Conservation (phyloP, 305 asterid genomes). For the Plantago coronopus region DNA sequence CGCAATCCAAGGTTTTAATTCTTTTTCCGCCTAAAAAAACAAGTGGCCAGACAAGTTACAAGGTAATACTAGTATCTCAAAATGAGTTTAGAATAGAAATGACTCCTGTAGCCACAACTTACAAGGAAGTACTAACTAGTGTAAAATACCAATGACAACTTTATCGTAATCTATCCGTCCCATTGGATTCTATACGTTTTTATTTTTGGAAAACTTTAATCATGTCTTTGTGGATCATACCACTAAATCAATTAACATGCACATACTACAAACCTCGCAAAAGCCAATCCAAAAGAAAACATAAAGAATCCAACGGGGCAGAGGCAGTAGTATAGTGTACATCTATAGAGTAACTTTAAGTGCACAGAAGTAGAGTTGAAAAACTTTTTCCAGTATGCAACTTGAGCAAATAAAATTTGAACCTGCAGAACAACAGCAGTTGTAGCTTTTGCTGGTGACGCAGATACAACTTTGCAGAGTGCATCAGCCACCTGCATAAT, state of each 20-base stretch:
- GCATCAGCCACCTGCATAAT: constrained; percentile 85
- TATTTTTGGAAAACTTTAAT: too few relatives aligned
- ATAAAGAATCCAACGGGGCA: too few relatives aligned
- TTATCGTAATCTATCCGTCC: too few relatives aligned
- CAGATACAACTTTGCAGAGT: constrained; percentile 91
- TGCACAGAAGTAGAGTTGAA: neutral
- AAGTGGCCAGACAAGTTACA: constrained; percentile 40
- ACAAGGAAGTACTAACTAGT: too few relatives aligned
- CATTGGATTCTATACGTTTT: too few relatives aligned
- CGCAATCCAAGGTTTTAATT: constrained; percentile 91
- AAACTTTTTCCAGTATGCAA: constrained; percentile 6
- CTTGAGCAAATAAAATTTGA: constrained; percentile 44
- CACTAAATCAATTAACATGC: too few relatives aligned
- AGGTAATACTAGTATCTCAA: constrained; percentile 27
- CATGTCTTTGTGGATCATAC: too few relatives aligned
- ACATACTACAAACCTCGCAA: too few relatives aligned
- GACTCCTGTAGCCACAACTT: neutral
- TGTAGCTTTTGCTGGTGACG: constrained; percentile 93
- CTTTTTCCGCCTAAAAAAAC: constrained; percentile 90
- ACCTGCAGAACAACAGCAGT: constrained; percentile 98
- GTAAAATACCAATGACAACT: too few relatives aligned
- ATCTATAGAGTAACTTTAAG: too few relatives aligned
- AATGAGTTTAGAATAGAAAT: neutral
- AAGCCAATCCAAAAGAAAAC: too few relatives aligned
- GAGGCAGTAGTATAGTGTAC: too few relatives aligned